Conservation (phyloP, 768 basidiomycete species). For the Boletus bicolor region DNA sequence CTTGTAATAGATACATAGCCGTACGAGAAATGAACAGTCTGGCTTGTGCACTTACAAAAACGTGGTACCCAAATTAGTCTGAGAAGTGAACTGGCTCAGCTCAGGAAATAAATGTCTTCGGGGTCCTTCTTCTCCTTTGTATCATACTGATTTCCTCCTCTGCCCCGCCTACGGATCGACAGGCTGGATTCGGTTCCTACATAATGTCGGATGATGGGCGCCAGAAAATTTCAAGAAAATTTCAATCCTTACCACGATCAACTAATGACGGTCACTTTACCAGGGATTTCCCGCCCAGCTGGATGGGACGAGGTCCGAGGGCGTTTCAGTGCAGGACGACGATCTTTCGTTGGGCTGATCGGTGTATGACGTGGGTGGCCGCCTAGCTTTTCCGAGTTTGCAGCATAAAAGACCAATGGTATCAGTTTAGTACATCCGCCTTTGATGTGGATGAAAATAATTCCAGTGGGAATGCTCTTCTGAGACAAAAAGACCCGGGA, state of each 20-base stretch:
- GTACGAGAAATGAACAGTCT: constrained; percentile 2
- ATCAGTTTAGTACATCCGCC: constrained; percentile 1
- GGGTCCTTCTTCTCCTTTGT: constrained; percentile 21
- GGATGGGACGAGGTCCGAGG: constrained; percentile 22
- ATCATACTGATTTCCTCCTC: constrained; percentile 1
- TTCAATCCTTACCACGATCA: constrained; percentile 6
- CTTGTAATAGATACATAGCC: constrained; percentile 10
- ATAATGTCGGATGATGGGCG: constrained; percentile 19
- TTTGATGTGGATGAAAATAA: constrained; percentile 17
- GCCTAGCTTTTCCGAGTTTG: constrained; percentile 7
- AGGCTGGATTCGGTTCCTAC: constrained; percentile 4
- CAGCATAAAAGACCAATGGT: constrained; percentile 6
- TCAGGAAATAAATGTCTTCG: constrained; percentile 10
- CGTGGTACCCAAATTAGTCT: constrained; percentile 14
- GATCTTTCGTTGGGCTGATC: constrained; percentile 8
- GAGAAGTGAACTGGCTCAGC: constrained; percentile 24
- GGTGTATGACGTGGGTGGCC: constrained; percentile 18
- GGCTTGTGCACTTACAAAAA: constrained; percentile 6
- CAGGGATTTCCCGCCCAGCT: constrained; percentile 8
- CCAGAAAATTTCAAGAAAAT: constrained; percentile 11
- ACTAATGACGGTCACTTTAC: constrained; percentile 7
- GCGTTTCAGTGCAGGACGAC: constrained; percentile 1
- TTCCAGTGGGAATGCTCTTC: constrained; percentile 22
- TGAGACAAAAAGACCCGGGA: constrained; percentile 11
- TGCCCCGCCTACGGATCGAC: constrained; percentile 20